Base-by-base conservation (phyloP, 23 red algal genomes). In the Rhodosorus marinus region DNA sequence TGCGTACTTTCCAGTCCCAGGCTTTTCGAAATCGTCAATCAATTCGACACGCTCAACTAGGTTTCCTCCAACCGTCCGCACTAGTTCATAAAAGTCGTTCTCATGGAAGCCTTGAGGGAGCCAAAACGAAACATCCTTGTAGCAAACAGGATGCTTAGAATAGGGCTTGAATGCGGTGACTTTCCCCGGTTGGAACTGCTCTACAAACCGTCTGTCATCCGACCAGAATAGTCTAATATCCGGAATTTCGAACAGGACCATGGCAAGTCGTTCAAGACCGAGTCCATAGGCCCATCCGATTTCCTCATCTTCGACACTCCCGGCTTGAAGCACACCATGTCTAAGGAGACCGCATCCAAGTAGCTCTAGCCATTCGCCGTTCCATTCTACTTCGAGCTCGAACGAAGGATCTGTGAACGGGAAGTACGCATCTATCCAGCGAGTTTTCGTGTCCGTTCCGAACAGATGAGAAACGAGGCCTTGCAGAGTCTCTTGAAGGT, bases 201-300 rank as follows among this genome's bases (percentile, higher is more conserved):
- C 22, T 17, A 52, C 20, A 29, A 98, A 79, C 6, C 90, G 77
- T 33, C 68, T 50, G 57, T 98, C 78, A 19, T 70, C 22, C n/a
- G 60, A 70, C 90, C 90, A 98, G 41, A 98, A 85, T 52, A 98
- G 61, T 28, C 90, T 30, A 47, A 98, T 98, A 55, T 98, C 90
- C 0, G 90, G 90, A 4, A 98, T 57, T 19, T 57, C 71, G 31
- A 86, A 85, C 29, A 98, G 58, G 15, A 98, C 90, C 90, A 98
- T 98, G 1, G 90, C 90, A 40, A 98, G 67, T 25, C 90, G 52
- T 43, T 98, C 90, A 19, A 98, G 69, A 15, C 90, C 90, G 19
- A 98, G 31, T 2, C 90, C 90, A 60, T 86, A 98, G 6, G 90
- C 90, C 90, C 90, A 98, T 20, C 90, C 90, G n/a, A 63, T 30